These are phyloP conservation scores for Blastobotrys parvus DNA, from an alignment of 805 yeast species.

Conservation along the genomic window DNA sequence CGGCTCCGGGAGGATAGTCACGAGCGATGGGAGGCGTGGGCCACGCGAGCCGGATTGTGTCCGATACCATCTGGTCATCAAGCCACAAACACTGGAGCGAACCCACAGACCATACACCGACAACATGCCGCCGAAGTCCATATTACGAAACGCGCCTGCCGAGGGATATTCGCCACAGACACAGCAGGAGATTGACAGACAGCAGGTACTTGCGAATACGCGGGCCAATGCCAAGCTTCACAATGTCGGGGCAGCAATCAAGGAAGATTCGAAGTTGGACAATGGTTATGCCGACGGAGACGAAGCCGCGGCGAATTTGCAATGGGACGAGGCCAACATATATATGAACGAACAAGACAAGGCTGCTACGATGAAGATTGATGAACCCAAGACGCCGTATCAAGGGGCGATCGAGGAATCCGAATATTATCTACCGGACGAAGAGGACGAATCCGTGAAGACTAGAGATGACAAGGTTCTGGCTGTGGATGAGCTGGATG, in stretches of 20 bases:
- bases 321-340: constrained; percentile 82
- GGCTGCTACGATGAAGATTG: constrained; percentile 70
- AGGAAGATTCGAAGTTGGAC: constrained; percentile 24
- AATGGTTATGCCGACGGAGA: constrained; percentile 24
- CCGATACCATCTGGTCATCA: too few relatives aligned
- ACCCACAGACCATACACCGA: too few relatives aligned
- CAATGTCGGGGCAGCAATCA: constrained; percentile 16
- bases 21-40: too few relatives aligned
- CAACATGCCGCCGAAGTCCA: constrained; percentile 7
- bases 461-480: constrained; percentile 35
- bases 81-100: too few relatives aligned
- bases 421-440: constrained; percentile 59
- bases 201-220: constrained; percentile 74
- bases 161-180: constrained; percentile 6
- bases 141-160: constrained; percentile 20
- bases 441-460: constrained; percentile 45
- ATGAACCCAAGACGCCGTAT: constrained; percentile 93
- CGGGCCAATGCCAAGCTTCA: constrained; percentile 51
- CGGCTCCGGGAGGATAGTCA: too few relatives aligned
- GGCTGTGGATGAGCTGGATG: constrained; percentile 19
- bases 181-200: constrained; percentile 32
- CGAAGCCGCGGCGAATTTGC: constrained; percentile 27
- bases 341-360: constrained; percentile 66
- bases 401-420: constrained; percentile 82
- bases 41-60: too few relatives aligned